phyloP scores from a whole-genome alignment of 2,329 filamentous ascomycete genomes.

The Xylariaceae sp. region DNA sequence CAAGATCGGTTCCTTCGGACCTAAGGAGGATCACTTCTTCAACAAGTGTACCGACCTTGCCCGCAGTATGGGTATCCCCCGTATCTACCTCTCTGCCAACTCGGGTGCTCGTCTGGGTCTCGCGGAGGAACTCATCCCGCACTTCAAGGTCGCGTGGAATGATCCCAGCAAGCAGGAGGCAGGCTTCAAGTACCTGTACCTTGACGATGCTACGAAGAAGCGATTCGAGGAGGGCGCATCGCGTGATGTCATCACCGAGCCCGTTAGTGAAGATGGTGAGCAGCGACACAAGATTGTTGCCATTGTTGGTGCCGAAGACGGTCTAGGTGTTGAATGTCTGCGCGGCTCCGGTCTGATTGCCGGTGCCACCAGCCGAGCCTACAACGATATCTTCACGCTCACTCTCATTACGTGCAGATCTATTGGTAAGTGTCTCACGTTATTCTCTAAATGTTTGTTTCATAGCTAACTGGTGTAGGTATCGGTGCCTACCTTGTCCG shows the following conservation, averaged over 20 bases:
- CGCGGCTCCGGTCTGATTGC: constrained; percentile 97
- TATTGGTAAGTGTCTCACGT: constrained; percentile 59
- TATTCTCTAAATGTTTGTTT: constrained; percentile 11
- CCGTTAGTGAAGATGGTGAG: constrained; percentile 80
- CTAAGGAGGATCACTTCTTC: constrained; percentile 96
- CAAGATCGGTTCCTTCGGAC: constrained; percentile 97
- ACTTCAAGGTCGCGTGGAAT: constrained; percentile 98
- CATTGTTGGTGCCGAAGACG: constrained; percentile 87
- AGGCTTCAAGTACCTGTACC: constrained; percentile 96
- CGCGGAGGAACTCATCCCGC: constrained; percentile 91
- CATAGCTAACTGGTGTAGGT: constrained; percentile 46
- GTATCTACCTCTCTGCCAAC: constrained; percentile 97
- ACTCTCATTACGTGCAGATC: constrained; percentile 97
- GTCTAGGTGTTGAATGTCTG: constrained; percentile 94
- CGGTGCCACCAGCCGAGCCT: constrained; percentile 91
- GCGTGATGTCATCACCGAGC: constrained; percentile 80
- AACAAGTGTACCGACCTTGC: constrained; percentile 97
- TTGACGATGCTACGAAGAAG: constrained; percentile 80
- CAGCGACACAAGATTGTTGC: constrained; percentile 90
- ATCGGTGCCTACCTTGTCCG: constrained; percentile 98
- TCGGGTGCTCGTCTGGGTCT: constrained; percentile 96
- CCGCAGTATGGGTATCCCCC: constrained; percentile 87
- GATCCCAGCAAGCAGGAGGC: constrained; percentile 71
- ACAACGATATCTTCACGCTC: constrained; percentile 98
- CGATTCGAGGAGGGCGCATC: constrained; percentile 74